phyloP scores from a whole-genome alignment of 768 basidiomycete genomes.

The Russula griseocarnosa region DNA sequence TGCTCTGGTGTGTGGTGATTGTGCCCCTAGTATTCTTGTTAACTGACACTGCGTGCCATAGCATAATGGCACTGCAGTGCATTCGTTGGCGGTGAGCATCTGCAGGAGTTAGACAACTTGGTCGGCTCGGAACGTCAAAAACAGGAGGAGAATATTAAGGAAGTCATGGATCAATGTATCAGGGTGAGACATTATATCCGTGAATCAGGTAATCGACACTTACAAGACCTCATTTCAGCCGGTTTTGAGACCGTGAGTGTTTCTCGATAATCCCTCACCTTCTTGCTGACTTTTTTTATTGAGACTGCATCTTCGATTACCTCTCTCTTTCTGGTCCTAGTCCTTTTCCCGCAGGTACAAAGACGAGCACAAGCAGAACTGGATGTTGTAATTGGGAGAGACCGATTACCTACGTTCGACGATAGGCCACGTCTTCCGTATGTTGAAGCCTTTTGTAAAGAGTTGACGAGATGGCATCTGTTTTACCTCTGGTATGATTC shows the following conservation, averaged over 20 bases:
- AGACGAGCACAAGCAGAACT: conserved; percentile 12
- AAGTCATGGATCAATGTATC: conserved; percentile 10
- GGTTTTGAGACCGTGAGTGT: conserved; percentile 13
- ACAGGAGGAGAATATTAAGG: neutral
- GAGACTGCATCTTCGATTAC: conserved; percentile 15
- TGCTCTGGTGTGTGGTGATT: conserved; percentile 4
- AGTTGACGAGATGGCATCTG: conserved; percentile 31
- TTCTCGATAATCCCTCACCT: neutral
- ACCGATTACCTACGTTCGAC: conserved; percentile 30
- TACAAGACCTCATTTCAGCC: conserved; percentile 3
- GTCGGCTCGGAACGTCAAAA: conserved; percentile 2
- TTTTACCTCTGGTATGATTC: conserved; percentile 8
- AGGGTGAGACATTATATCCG: neutral
- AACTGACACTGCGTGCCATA: neutral
- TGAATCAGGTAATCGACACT: neutral
- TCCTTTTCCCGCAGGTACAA: conserved; percentile 16
- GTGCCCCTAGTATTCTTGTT: neutral
- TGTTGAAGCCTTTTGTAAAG: conserved; percentile 30
- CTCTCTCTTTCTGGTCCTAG: conserved; percentile 16
- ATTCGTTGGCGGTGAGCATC: conserved; percentile 13
- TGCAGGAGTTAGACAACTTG: conserved; percentile 12
- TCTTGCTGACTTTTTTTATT: neutral
- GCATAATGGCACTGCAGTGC: conserved; percentile 10
- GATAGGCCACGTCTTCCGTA: conserved; percentile 32
- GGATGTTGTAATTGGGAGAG: conserved; percentile 24